These are phyloP conservation scores for Xylaria longipes DNA, from an alignment of 495 filamentous ascomycete species.

Conservation along the genomic window DNA sequence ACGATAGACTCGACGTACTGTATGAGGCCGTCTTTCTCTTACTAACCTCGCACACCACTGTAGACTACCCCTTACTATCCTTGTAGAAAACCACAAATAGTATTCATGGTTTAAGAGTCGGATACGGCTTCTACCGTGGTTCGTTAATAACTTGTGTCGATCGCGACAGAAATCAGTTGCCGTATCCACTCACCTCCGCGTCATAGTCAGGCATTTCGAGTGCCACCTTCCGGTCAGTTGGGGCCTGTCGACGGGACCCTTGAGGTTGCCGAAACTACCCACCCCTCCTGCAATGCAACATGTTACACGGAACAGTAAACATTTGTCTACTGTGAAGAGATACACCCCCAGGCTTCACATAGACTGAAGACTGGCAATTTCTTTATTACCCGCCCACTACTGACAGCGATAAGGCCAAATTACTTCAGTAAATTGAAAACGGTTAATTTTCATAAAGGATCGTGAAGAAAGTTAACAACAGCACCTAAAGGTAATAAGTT, in stretches of 20 bases:
- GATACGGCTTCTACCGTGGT: not conserved
- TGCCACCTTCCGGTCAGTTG: not conserved
- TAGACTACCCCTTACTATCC: not conserved
- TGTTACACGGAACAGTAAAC: slow-evolving; percentile 10
- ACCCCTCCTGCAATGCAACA: not conserved
- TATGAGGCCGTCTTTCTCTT: not conserved
- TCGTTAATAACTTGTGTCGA: not conserved
- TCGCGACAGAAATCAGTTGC: not conserved
- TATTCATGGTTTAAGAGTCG: not conserved
- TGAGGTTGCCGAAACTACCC: not conserved
- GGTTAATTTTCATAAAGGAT: not conserved
- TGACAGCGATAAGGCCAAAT: not conserved
- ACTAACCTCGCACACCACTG: not conserved
- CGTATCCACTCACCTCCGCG: slow-evolving; percentile 5
- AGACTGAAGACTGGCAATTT: not conserved
- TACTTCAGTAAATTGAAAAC: not conserved
- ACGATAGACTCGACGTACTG: not conserved
- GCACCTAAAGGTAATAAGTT: slow-evolving; percentile 13
- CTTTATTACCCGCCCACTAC: not conserved
- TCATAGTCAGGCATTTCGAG: slow-evolving; percentile 8
- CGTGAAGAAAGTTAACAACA: not conserved
- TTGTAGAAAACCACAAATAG: not conserved
- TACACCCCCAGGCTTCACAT: not conserved
- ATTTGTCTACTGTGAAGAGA: not conserved
- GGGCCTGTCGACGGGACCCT: not conserved